Evolutionary conservation across 139 green algal genomes (phyloP).

Genomic region (Chlamydomonas eustigma): DNA sequence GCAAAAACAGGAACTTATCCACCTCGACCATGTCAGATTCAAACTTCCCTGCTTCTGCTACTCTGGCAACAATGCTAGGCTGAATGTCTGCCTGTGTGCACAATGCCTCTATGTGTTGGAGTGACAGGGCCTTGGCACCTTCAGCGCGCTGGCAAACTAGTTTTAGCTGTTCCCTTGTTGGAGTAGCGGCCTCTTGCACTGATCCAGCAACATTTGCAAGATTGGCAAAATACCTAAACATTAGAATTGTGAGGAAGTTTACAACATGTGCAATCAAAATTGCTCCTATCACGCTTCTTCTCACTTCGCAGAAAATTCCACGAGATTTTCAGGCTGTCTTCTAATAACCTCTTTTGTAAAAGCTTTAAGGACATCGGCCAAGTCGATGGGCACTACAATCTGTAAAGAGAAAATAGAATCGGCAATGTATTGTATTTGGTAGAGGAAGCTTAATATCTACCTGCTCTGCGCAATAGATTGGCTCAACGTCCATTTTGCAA

Average conservation of each 20-base stretch:
- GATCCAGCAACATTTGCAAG: constrained; percentile 40
- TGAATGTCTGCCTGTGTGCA: constrained; percentile 34
- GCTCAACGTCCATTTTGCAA: constrained; percentile 49
- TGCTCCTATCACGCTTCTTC: too few relatives aligned
- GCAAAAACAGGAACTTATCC: constrained; percentile 44
- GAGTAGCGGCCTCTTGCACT: constrained; percentile 18
- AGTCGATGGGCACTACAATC: constrained; percentile 69
- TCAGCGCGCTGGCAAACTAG: constrained; percentile 27
- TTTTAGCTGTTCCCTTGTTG: constrained; percentile 34
- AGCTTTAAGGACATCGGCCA: constrained; percentile 72
- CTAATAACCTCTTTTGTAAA: constrained; percentile 82
- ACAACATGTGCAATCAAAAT: too few relatives aligned
- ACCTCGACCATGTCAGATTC: constrained; percentile 11
- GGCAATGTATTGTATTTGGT: too few relatives aligned
- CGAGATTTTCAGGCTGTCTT: constrained; percentile 56
- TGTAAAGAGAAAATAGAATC: constrained; percentile 26
- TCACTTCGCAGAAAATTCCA: constrained; percentile 67
- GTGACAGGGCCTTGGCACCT: not conserved
- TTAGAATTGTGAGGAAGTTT: too few relatives aligned
- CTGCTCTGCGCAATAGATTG: constrained; percentile 67
- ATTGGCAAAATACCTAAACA: constrained; percentile 68
- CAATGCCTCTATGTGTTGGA: constrained; percentile 28
- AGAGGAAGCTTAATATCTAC: too few relatives aligned
- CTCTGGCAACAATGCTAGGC: constrained; percentile 25
- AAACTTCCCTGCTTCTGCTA: constrained; percentile 31